Evolutionary conservation across 768 basidiomycete genomes (phyloP), one percentile per base, ranked within the genome.

Genomic region (Suillus paluster): DNA sequence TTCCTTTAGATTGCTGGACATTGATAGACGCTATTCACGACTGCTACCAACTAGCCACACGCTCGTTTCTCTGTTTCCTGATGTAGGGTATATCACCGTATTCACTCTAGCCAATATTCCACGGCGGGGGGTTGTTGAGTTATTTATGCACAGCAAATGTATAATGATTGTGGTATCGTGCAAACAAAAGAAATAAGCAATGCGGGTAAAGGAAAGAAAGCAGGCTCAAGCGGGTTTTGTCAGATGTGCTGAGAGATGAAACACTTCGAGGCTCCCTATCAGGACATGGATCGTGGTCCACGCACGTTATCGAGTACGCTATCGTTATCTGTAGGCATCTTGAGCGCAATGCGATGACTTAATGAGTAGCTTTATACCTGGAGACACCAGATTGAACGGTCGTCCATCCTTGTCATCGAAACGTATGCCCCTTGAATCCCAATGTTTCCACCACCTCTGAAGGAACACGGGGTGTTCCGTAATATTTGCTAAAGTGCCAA

Each of bases 401-500:
- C 60, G 61, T 21, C 73, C 73, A 46, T 74, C 66, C 64, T 71
- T 74, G 63, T 75, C 74, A 15, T 75, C 73, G 46, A 74, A 75
- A 60, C 67, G 73, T 25, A 76, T 65, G 19, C 65, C 72, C 57
- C 65, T 67, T 41, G 63, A 63, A 8, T 49, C 59, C 76, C 75
- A 78, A 14, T 64, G 66, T 19, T 58, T 17, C 46, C 68, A 68
- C 77, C 77, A 77, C 23, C 57, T 68, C 39, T 73, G 59, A 53
- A 78, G 65, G 36, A 71, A 74, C 2, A 19, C 23, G 2, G 64
- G 64, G 21, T 75, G 68, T 23, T 75, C 65, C 17, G 70, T 70
- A 27, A 79, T 64, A 46, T 69, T 63, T 5, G 72, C 72, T 74
- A 80, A 73, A 1, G 75, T 74, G 0, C 81, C 81, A 9, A 71